These are phyloP conservation scores for Eimeria praecox DNA, from an alignment of 169 alveolate species.

Conservation along the genomic window DNA sequence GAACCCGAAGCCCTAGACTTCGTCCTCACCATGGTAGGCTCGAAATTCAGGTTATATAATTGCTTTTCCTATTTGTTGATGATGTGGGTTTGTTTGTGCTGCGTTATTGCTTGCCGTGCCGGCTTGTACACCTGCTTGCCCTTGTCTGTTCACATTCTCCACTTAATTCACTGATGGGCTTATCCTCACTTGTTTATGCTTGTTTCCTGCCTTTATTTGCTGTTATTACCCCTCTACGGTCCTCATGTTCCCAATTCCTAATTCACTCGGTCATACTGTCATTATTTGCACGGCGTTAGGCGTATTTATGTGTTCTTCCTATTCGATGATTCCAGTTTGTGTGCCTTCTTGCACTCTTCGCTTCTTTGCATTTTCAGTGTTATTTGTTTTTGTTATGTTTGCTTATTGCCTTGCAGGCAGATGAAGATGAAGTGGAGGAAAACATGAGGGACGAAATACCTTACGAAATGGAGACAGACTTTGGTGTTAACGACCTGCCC, in stretches of 20 bases:
- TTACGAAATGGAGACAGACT: slow-evolving; percentile 92
- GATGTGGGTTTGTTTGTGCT: not conserved
- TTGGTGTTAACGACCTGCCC: slow-evolving; percentile 91
- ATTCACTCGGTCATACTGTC: no score
- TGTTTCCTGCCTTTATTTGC: not conserved
- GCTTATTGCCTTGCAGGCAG: slow-evolving; percentile 77
- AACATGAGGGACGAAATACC: slow-evolving; percentile 91
- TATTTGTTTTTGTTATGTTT: not conserved
- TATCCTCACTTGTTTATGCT: not conserved
- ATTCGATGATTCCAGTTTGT: not conserved
- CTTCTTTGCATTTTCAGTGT: not conserved
- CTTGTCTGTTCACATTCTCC: no score
- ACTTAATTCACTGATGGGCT: no score
- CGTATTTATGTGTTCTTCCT: no score
- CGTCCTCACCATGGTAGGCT: slow-evolving; percentile 54
- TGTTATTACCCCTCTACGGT: not conserved
- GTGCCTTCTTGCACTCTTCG: no score
- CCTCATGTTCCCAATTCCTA: no score
- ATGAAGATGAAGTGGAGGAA: slow-evolving; percentile 87
- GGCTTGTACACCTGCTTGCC: no score
- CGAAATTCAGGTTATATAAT: not conserved
- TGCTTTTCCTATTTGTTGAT: not conserved
- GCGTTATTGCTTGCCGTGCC: no score
- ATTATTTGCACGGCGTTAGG: no score
- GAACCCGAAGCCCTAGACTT: slow-evolving; percentile 60